Conservation (phyloP, 305 asterid species). For the Withania somnifera region DNA sequence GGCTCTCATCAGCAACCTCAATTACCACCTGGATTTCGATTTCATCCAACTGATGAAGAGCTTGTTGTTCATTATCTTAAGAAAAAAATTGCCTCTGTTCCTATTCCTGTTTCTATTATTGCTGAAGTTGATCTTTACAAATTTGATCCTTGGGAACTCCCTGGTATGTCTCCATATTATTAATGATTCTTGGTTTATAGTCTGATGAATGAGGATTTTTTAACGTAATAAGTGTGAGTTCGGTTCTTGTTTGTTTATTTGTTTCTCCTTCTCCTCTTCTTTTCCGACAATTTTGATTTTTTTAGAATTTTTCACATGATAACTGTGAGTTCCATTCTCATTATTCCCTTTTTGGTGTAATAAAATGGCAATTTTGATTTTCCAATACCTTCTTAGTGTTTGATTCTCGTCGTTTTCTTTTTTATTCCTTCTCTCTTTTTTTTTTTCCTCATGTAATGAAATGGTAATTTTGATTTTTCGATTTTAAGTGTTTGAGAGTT, state of each 20-base stretch:
- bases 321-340: too few relatives aligned
- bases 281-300: not conserved
- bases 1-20: conserved; percentile 61
- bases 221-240: not conserved
- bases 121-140: conserved; percentile 83
- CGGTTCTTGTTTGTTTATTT: not conserved
- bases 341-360: too few relatives aligned
- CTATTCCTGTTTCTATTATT: conserved; percentile 61
- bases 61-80: conserved; percentile 78
- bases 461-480: not conserved
- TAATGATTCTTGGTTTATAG: not conserved
- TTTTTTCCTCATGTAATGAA: not conserved
- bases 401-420: too few relatives aligned
- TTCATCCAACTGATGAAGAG: conserved; percentile 87
- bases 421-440: not conserved
- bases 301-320: too few relatives aligned
- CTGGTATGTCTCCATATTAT: conserved; percentile 33
- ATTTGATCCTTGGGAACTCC: conserved; percentile 87
- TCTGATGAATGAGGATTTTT: not conserved
- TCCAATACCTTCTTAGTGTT: too few relatives aligned
- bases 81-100: conserved; percentile 58
- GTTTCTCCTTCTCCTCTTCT: not conserved
- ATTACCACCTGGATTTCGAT: conserved; percentile 75
- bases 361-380: too few relatives aligned
- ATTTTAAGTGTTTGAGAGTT: not conserved